A percentile compares a stretch with the other conserved stretches of the same genome.
Evolutionary conservation across 352 stramenopile genomes (phyloP).

Genomic region (Globisporangium barbulae): DNA sequence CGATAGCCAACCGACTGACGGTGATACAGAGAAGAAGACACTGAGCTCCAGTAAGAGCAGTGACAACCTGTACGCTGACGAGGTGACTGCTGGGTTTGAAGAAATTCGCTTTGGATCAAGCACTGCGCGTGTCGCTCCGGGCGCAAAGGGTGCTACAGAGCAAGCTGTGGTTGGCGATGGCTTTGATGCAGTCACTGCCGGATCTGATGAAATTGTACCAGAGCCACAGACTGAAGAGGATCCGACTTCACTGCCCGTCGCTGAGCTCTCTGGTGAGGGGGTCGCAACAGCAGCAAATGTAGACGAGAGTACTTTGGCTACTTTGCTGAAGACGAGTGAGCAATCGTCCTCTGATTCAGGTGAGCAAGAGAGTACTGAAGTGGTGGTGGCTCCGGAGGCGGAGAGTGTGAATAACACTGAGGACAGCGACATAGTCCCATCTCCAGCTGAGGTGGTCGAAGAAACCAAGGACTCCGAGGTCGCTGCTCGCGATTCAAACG

Average conservation of each 20-base stretch:
- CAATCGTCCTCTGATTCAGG: neutral
- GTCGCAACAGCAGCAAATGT: neutral
- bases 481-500: too few species aligned
- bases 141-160: neutral
- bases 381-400: neutral
- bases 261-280: neutral
- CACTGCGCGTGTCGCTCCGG: neutral
- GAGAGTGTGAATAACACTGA: neutral
- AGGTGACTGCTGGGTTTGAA: constrained; percentile 6
- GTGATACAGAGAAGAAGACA: neutral
- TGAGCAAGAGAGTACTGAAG: neutral
- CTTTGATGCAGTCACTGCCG: neutral
- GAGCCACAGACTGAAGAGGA: neutral
- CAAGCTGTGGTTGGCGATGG: neutral
- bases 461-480: neutral
- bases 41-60: constrained; percentile 30
- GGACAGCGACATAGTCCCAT: neutral
- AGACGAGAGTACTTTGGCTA: neutral
- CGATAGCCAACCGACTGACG: neutral
- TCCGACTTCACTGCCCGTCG: neutral
- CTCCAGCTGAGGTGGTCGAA: neutral
- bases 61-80: constrained; percentile 34
- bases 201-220: neutral
- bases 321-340: neutral
- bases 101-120: neutral